phyloP scores from a whole-genome alignment of 768 basidiomycete species.

The Pulveroboletus sp. region DNA sequence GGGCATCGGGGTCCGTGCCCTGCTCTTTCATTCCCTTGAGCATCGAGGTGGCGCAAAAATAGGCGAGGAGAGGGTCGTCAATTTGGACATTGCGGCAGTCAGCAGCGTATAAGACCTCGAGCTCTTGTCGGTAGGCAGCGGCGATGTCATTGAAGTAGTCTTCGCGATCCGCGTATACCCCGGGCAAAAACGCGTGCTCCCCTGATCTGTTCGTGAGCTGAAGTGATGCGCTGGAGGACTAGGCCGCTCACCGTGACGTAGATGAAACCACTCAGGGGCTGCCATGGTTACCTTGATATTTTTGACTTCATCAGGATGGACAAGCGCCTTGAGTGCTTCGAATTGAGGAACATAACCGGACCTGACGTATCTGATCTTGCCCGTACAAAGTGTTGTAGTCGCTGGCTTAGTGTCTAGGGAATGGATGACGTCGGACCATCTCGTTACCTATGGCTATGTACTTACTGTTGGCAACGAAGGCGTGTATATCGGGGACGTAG shows the following conservation, averaged over 20 bases:
- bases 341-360: conserved; percentile 64
- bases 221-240: not conserved
- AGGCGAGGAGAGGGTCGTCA: conserved; percentile 47
- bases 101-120: conserved; percentile 40
- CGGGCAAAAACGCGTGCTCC: conserved; percentile 19
- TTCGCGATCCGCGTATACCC: conserved; percentile 23
- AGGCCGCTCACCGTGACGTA: conserved; percentile 48
- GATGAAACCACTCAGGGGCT: conserved; percentile 69
- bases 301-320: conserved; percentile 57
- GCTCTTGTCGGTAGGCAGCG: conserved; percentile 41
- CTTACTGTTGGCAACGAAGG: conserved; percentile 19
- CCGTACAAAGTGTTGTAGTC: conserved; percentile 33
- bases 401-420: conserved; percentile 20
- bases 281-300: conserved; percentile 69
- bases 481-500: conserved; percentile 24
- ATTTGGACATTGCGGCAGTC: conserved; percentile 43
- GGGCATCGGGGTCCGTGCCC: conserved; percentile 55
- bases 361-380: conserved; percentile 57
- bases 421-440: not conserved
- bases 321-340: conserved; percentile 52
- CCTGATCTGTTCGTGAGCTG: conserved; percentile 7
- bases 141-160: conserved; percentile 49
- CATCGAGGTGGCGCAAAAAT: conserved; percentile 61
- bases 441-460: not conserved
- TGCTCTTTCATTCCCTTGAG: conserved; percentile 53